phyloP scores from a whole-genome alignment of 2,329 filamentous ascomycete genomes.

The Exophiala alcalophila region DNA sequence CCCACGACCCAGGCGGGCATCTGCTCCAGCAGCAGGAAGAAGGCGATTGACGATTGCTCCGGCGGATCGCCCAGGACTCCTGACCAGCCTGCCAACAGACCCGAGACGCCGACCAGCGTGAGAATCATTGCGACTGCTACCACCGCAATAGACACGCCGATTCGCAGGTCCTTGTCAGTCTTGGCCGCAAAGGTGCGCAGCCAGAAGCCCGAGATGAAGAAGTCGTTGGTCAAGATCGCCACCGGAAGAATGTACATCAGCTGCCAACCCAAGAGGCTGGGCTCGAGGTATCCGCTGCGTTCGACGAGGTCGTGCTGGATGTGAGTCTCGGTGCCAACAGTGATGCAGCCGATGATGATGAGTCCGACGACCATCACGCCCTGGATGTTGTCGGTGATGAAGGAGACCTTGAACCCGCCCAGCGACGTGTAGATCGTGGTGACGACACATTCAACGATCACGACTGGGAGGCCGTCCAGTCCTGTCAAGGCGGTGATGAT shows the following conservation, averaged over 20 bases:
- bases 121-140: slow-evolving; percentile 65
- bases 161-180: slow-evolving; percentile 73
- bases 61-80: slow-evolving; percentile 64
- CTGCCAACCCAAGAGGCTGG: slow-evolving; percentile 76
- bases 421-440: slow-evolving; percentile 82
- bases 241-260: slow-evolving; percentile 80
- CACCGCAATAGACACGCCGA: slow-evolving; percentile 69
- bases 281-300: slow-evolving; percentile 64
- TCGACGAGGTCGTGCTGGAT: slow-evolving; percentile 68
- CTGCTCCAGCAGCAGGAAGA: slow-evolving; percentile 70
- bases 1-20: slow-evolving; percentile 80
- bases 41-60: slow-evolving; percentile 64
- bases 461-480: slow-evolving; percentile 67
- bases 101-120: slow-evolving; percentile 68
- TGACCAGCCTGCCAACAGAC: slow-evolving; percentile 75
- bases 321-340: slow-evolving; percentile 71
- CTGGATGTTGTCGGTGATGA: slow-evolving; percentile 79
- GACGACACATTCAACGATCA: slow-evolving; percentile 73
- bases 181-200: slow-evolving; percentile 75
- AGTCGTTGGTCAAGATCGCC: slow-evolving; percentile 78
- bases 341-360: slow-evolving; percentile 71
- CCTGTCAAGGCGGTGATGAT: slow-evolving; percentile 73
- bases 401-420: slow-evolving; percentile 79
- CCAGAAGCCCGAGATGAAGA: slow-evolving; percentile 83
- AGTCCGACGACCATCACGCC: slow-evolving; percentile 73